Evolutionary conservation across 2,329 filamentous ascomycete genomes (phyloP).

Genomic region (Pseudocercospora eumusae): DNA sequence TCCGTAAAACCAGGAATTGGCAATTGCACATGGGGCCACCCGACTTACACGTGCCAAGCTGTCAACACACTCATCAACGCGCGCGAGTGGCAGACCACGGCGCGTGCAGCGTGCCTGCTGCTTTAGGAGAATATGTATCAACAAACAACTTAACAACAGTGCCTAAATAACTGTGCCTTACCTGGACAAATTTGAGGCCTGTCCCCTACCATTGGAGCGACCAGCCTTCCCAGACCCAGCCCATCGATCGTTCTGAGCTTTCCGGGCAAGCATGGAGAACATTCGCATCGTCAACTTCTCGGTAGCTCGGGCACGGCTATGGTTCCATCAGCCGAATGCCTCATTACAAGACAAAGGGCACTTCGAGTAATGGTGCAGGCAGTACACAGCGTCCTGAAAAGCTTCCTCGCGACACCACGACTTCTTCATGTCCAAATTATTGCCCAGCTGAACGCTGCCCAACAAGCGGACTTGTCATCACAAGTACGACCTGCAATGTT

Average conservation of each 20-base stretch:
- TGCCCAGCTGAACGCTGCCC: not conserved
- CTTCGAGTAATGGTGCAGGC: not conserved
- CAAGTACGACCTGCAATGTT: not conserved
- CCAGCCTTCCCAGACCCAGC: not conserved
- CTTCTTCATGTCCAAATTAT: not conserved
- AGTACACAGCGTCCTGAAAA: not conserved
- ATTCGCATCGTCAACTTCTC: conserved; percentile 3
- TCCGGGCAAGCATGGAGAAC: not conserved
- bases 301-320: not conserved
- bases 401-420: not conserved
- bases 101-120: not conserved
- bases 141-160: not conserved
- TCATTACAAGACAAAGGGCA: not conserved
- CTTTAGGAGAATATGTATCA: not conserved
- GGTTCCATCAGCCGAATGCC: not conserved
- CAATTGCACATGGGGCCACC: not conserved
- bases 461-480: not conserved
- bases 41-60: conserved; percentile 6
- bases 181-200: not conserved
- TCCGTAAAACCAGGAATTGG: not conserved
- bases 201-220: not conserved
- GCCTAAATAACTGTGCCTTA: not conserved
- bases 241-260: conserved; percentile 5
- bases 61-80: conserved; percentile 1
- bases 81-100: not conserved